These are phyloP conservation scores for Flaveria bidentis DNA, from an alignment of 129 eudicot species.

Conservation along the genomic window DNA sequence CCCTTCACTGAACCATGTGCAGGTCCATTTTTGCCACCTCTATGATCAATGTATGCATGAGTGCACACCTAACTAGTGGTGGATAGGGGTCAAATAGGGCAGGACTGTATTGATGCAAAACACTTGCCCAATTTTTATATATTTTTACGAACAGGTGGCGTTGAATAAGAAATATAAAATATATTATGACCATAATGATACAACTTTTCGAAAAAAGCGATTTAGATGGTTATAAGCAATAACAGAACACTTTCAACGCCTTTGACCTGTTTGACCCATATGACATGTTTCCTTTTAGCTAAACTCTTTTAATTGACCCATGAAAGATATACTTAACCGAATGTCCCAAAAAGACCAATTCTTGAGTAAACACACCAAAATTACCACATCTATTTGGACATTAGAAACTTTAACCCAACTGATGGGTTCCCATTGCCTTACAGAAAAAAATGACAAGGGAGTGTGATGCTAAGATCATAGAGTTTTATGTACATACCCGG, in stretches of 20 bases:
- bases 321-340: not conserved
- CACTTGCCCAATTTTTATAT: not conserved
- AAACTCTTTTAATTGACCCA: not conserved
- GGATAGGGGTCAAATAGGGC: not conserved
- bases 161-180: not conserved
- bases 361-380: not conserved
- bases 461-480: not conserved
- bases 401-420: slow-evolving; percentile 2
- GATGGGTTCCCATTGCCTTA: not conserved
- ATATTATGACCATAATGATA: not conserved
- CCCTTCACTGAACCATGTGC: not conserved
- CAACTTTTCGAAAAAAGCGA: not conserved
- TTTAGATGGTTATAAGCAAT: not conserved
- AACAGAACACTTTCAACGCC: not conserved
- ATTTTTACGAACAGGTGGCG: not conserved
- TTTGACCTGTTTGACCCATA: not conserved
- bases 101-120: not conserved
- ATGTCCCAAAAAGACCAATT: not conserved
- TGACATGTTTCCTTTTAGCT: not conserved
- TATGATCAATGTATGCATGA: not conserved
- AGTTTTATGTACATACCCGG: slow-evolving; percentile 52
- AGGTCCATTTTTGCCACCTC: not conserved
- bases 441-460: not conserved
- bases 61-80: not conserved
- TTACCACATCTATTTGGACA: not conserved